These are phyloP conservation scores for Exophiala mesophila DNA, from an alignment of 2,329 filamentous ascomycete genomes.

Conservation along the genomic window DNA sequence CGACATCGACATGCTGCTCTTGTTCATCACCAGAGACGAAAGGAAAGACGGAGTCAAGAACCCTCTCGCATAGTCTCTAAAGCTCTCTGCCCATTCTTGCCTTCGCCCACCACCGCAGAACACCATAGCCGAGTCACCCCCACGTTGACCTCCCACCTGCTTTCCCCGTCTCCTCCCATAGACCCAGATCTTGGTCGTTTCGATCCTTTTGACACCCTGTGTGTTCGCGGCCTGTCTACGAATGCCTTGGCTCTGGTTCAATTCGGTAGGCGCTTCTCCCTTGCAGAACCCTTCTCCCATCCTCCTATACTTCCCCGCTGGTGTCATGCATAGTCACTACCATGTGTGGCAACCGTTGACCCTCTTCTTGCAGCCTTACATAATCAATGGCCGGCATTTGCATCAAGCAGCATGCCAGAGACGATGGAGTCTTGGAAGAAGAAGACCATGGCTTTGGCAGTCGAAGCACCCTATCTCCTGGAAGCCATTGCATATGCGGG, in stretches of 20 bases:
- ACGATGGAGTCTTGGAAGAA: conserved; percentile 11
- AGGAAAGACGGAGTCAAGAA: neutral
- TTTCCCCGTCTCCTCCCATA: neutral
- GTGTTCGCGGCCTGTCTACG: conserved; percentile 1
- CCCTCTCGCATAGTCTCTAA: neutral
- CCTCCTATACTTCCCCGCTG: no score
- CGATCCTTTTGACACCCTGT: conserved; percentile 12
- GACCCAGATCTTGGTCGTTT: conserved; percentile 4
- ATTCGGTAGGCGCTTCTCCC: conserved; percentile 14
- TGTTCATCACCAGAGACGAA: conserved; percentile 7
- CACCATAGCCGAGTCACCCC: neutral
- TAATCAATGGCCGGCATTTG: conserved; percentile 16
- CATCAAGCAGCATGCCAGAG: conserved; percentile 6
- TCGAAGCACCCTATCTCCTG: conserved; percentile 9
- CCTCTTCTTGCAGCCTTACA: conserved; percentile 12
- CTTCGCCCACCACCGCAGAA: neutral
- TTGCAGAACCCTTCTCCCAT: no score
- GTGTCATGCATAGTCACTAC: no score
- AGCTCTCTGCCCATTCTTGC: neutral
- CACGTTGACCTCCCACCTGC: neutral
- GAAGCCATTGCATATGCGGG: conserved; percentile 13
- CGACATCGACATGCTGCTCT: conserved; percentile 10
- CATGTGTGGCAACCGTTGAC: no score
- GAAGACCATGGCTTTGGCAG: conserved; percentile 5
- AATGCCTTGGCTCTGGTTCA: conserved; percentile 7